Evolutionary conservation across 2,329 filamentous ascomycete species (phyloP), one percentile per base, ranked within the genome.

Genomic region (Didymella pomorum): DNA sequence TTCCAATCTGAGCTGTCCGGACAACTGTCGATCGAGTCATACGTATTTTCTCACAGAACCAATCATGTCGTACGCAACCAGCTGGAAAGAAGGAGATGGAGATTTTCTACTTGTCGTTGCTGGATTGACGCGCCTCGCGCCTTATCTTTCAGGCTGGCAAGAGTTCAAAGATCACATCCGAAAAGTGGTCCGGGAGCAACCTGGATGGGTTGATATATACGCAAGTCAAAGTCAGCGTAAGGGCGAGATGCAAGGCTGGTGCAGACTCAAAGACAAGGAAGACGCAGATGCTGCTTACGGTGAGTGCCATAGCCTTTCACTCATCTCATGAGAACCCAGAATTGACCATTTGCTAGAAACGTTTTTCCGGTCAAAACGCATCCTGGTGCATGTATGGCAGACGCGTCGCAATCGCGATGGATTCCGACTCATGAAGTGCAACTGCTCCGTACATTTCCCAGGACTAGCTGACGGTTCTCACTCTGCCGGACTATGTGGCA

Each of bases 91-190:
- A 23, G 63, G 53, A 16, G 62, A 67, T 18, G 71, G 69, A 8
- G 67, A 75, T 29, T 76, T 69, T 29, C 39, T 76, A 46, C 60
- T 76, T 20, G 69, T 74, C 8, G 68, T 67, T 21, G 72, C 68
- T 47, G 73, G 71, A 5, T 56, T 57, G 16, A 67, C 58, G 10
- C 65, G 63, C 6, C 62, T 66, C 54, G 70, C 70, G 23, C 68
- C 72, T 2, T 74, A 70, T 43, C 52, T 76, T 31, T 52, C 61
- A 1, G 70, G 64, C 7, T 78, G 76, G 76, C 68, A 73, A 67
- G 68, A 71, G n/a, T 73, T 77, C 64, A 78, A 78, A 59, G 76
- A 78, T 35, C 61, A 73, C 26, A 67, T 76, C 26, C 69, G 76
- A 9, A 71, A 66, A 50, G 62, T 67, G 9, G 69, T 76, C 20